These are phyloP conservation scores for Physcomitrium patens DNA, from an alignment of 225 moss, liverwort and hornwort genomes.

Conservation along the genomic window DNA sequence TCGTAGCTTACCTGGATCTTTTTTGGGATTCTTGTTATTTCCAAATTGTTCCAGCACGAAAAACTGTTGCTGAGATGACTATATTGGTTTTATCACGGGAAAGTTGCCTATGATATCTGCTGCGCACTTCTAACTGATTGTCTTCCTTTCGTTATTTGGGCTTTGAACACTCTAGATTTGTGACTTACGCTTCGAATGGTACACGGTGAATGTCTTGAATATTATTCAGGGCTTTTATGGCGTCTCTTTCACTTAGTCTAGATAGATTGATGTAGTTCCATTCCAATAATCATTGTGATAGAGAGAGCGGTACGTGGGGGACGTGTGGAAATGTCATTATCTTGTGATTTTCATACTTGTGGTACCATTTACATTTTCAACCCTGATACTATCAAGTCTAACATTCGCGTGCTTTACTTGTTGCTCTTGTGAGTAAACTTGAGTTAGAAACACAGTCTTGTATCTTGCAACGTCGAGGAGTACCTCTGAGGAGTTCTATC, in stretches of 20 bases:
- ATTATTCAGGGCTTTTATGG: background rate
- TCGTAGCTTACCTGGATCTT: too few species aligned
- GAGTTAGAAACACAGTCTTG: constrained; percentile 15
- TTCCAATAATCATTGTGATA: constrained; percentile 92
- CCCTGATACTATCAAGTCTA: constrained; percentile 17
- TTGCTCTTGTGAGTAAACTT: constrained; percentile 9
- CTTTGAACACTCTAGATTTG: background rate
- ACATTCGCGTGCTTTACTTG: constrained; percentile 21
- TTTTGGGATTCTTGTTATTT: too few species aligned
- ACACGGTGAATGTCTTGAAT: constrained; percentile 4
- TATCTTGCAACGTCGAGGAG: constrained; percentile 25
- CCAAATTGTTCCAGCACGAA: too few species aligned
- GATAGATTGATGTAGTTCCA: constrained; percentile 56
- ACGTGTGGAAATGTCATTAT: constrained; percentile 88
- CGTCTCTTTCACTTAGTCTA: constrained; percentile 10
- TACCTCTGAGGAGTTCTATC: background rate
- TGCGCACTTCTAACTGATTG: constrained; percentile 12
- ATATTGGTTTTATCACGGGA: background rate
- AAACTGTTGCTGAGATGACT: too few species aligned
- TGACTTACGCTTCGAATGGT: background rate
- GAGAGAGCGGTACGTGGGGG: constrained; percentile 95
- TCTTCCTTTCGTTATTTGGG: background rate
- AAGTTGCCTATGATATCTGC: background rate
- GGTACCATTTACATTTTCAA: constrained; percentile 50
- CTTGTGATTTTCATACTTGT: constrained; percentile 92